Percentiles rank a stretch among this genome's conserved stretches.
These are phyloP conservation scores for Linnemannia exigua DNA, from an alignment of 192 early-diverging fungal genomes.

Conservation along the genomic window DNA sequence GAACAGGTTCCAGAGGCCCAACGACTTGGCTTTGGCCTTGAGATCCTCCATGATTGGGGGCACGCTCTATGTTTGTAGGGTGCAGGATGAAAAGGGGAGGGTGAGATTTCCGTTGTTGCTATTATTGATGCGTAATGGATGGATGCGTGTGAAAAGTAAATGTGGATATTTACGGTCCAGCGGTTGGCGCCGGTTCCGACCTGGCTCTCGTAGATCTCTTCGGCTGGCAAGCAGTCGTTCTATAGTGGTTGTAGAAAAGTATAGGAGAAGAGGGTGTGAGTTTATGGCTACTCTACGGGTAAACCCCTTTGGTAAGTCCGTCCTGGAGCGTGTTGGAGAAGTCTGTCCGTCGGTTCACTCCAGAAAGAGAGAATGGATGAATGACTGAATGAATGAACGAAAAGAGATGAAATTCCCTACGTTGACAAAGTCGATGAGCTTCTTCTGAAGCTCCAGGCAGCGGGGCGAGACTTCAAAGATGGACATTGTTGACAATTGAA, in stretches of 20 bases:
- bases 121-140: too few species aligned
- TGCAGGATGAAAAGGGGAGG: constrained; percentile 1
- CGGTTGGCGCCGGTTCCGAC: constrained; percentile 82
- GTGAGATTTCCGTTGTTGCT: background rate
- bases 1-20: constrained; percentile 97
- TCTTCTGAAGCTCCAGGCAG: constrained; percentile 68
- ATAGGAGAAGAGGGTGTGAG: background rate
- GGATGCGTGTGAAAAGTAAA: background rate
- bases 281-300: background rate
- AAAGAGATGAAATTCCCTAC: constrained; percentile 34
- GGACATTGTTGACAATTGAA: constrained; percentile 37
- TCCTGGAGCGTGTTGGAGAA: background rate
- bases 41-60: constrained; percentile 89
- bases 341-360: background rate
- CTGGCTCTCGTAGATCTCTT: constrained; percentile 79
- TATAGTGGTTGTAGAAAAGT: constrained; percentile 31
- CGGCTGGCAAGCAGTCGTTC: constrained; percentile 97
- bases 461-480: constrained; percentile 67
- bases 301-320: background rate
- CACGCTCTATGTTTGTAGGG: constrained; percentile 61
- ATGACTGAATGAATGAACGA: background rate
- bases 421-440: constrained; percentile 72
- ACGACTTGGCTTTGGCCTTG: constrained; percentile 83
- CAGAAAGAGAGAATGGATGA: background rate
- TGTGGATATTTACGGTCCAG: constrained; percentile 77